Evolutionary conservation across 2,329 filamentous ascomycete species (phyloP).

Genomic region (Penicillium aurantiogriseum): DNA sequence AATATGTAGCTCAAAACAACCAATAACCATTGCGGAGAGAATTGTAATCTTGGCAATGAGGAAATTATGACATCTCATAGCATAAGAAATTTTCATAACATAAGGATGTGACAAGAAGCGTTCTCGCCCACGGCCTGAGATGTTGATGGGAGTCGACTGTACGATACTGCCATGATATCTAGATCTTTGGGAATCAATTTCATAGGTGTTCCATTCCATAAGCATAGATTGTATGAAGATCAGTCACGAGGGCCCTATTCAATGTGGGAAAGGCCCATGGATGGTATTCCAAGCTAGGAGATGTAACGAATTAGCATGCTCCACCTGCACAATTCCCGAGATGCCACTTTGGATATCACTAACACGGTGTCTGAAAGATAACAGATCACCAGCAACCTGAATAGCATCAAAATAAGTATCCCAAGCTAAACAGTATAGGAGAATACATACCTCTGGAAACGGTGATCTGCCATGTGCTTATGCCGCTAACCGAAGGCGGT

Average conservation of each 20-base stretch:
- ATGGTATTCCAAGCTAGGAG: neutral
- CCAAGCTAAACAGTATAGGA: neutral
- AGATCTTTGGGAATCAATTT: neutral
- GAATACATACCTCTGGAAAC: neutral
- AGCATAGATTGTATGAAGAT: neutral
- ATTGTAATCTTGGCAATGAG: neutral
- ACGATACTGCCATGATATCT: neutral
- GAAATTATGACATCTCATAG: neutral
- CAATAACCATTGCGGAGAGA: too few species aligned
- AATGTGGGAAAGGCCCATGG: neutral
- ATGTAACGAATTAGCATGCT: neutral
- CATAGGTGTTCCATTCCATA: neutral
- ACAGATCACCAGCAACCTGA: neutral
- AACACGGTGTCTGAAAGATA: rapidly evolving
- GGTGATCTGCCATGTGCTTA: neutral
- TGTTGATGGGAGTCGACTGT: neutral
- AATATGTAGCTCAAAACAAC: neutral
- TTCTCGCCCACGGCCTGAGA: neutral
- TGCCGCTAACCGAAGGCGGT: constrained; percentile 2
- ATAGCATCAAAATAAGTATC: neutral
- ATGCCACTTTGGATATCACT: too few species aligned
- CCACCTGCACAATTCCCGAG: neutral
- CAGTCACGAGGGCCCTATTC: neutral
- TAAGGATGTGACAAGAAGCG: neutral
- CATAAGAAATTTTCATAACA: neutral